Evolutionary conservation across 129 eudicot species (phyloP).

Genomic region (carrot (Daucus carota)): DNA sequence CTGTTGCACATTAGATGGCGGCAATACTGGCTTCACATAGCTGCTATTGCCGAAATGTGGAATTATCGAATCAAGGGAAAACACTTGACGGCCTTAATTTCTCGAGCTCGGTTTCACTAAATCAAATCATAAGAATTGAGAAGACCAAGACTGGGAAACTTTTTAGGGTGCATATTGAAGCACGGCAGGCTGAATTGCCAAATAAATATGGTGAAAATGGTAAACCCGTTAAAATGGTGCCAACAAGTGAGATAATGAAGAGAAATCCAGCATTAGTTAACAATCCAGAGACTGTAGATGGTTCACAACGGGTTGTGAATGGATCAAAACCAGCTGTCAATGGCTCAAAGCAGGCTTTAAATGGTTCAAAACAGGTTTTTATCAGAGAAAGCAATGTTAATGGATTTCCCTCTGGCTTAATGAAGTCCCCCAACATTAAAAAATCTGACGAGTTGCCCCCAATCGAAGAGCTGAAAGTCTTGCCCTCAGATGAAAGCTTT

Average conservation of each 20-base stretch:
- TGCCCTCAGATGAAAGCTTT: constrained; percentile 81
- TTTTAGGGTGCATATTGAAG: constrained; percentile 29
- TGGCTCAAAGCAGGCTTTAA: constrained; percentile 22
- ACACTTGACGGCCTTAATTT: constrained; percentile 35
- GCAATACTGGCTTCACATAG: constrained; percentile 77
- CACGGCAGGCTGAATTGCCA: constrained; percentile 55
- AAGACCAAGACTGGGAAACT: constrained; percentile 17
- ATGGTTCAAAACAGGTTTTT: constrained; percentile 19
- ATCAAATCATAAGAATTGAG: constrained; percentile 15
- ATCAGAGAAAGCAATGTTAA: constrained; percentile 47
- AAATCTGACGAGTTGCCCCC: constrained; percentile 51
- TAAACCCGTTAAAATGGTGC: constrained; percentile 54
- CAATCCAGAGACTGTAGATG: constrained; percentile 27
- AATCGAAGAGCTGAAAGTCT: constrained; percentile 52
- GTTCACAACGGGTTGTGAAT: constrained; percentile 31
- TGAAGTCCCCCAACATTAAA: constrained; percentile 24
- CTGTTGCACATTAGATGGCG: constrained; percentile 45
- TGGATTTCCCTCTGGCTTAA: constrained; percentile 30
- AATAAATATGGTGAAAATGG: constrained; percentile 38
- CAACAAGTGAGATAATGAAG: constrained; percentile 50
- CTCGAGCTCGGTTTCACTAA: constrained; percentile 36
- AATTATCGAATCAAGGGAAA: constrained; percentile 37
- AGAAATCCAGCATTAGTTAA: constrained; percentile 19
- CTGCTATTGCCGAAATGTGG: constrained; percentile 53
- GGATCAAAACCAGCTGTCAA: constrained; percentile 17